A percentile compares a stretch with the other conserved stretches of the same genome.
These are phyloP conservation scores for Paraphoma chrysanthemicola DNA, from an alignment of 2,329 filamentous ascomycete species.

Conservation along the genomic window DNA sequence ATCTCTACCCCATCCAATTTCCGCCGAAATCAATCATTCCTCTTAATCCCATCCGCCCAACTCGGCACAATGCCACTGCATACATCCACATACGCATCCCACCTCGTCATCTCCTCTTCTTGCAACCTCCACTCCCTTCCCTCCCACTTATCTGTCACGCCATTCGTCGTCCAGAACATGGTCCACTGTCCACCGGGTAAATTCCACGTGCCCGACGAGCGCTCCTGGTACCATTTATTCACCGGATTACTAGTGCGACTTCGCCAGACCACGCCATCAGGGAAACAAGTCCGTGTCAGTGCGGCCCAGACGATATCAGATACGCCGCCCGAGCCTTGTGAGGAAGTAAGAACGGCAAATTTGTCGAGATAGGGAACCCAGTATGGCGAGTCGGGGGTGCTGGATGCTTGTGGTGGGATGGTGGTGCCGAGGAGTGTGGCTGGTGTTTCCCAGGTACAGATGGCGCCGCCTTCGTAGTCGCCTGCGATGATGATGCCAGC, in stretches of 20 bases:
- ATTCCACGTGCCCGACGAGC: conserved; percentile 83
- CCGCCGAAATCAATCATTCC: neutral
- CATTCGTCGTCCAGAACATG: conserved; percentile 95
- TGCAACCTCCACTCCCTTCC: conserved; percentile 56
- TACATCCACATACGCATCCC: conserved; percentile 58
- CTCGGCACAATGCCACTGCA: conserved; percentile 57
- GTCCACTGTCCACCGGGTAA: conserved; percentile 86
- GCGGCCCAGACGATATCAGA: conserved; percentile 96
- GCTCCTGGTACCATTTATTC: conserved; percentile 99
- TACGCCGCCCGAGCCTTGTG: conserved; percentile 89
- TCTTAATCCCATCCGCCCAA: conserved; percentile 52
- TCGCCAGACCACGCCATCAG: conserved; percentile 88
- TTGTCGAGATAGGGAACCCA: conserved; percentile 93
- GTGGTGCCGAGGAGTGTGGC: conserved; percentile 54
- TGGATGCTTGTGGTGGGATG: neutral
- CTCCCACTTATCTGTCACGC: conserved; percentile 61
- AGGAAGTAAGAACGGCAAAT: conserved; percentile 88
- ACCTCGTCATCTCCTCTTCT: conserved; percentile 49
- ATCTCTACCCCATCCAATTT: too few relatives aligned
- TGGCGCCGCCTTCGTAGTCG: conserved; percentile 93
- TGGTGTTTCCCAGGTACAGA: conserved; percentile 92
- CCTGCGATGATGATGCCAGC: conserved; percentile 94
- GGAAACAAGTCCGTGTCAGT: conserved; percentile 90
- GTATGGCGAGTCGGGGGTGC: conserved; percentile 56
- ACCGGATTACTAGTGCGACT: conserved; percentile 91